phyloP scores from a whole-genome alignment of 176 grass and related monocot species.

The Triticum turgidum region DNA sequence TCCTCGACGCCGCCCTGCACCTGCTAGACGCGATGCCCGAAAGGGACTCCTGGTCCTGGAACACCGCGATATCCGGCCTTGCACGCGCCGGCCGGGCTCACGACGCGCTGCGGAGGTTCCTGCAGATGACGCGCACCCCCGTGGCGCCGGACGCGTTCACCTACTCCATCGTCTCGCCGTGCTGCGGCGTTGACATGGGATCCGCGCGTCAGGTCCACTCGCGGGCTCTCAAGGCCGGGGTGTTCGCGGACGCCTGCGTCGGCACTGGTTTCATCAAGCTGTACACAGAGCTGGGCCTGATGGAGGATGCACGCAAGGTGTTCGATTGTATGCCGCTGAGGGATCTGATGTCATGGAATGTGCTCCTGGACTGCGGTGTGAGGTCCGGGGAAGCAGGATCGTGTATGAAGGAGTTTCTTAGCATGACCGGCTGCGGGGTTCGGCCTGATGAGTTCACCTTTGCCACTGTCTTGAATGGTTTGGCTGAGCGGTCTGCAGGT shows the following conservation, averaged over 20 bases:
- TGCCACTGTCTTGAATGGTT: constrained; percentile 46
- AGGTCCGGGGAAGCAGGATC: constrained; percentile 30
- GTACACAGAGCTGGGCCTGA: constrained; percentile 42
- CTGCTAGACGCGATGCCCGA: constrained; percentile 10
- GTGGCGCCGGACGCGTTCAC: constrained; percentile 12
- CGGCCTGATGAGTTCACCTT: constrained; percentile 65
- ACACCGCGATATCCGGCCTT: constrained; percentile 8
- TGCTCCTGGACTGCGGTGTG: constrained; percentile 50
- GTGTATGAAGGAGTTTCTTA: constrained; percentile 35
- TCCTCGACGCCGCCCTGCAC: not conserved
- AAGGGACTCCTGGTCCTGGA: constrained; percentile 12
- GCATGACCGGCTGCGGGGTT: constrained; percentile 35
- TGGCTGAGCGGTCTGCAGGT: constrained; percentile 38
- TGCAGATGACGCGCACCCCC: constrained; percentile 6
- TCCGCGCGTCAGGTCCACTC: not conserved
- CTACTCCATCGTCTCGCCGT: constrained; percentile 9
- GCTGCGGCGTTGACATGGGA: not conserved
- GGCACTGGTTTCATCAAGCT: constrained; percentile 19
- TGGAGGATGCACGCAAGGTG: constrained; percentile 41
- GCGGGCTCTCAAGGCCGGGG: constrained; percentile 7
- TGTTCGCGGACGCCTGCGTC: not conserved
- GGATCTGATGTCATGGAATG: constrained; percentile 57
- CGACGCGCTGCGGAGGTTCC: not conserved
- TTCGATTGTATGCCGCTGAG: constrained; percentile 37
- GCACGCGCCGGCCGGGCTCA: not conserved